Evolutionary conservation across 768 basidiomycete genomes (phyloP), one percentile per base, ranked within the genome.

Genomic region (Aureoboletus auriporus): DNA sequence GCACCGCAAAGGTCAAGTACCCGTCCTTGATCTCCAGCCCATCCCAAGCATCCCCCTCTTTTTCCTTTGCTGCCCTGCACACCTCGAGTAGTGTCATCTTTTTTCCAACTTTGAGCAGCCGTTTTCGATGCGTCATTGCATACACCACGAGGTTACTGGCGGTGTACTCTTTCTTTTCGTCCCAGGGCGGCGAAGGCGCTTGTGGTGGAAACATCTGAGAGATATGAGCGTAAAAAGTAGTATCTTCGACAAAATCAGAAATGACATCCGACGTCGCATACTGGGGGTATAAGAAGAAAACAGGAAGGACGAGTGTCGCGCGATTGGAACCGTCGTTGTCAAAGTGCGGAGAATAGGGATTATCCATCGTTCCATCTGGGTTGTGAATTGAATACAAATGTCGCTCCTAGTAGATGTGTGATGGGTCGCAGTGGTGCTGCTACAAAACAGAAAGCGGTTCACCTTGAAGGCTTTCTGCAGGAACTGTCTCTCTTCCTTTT

Each of bases 281-380:
- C 63, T 92, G 85, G 6, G 96, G 96, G 67, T 97, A 96, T 51
- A 97, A 76, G 69, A 98, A 87, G 73, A 96, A 90, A 36, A 87
- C 84, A 2, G 96, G 95, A 62, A 96, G 65, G 52, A 95, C 67
- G 11, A 95, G 75, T 0, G 82, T 83, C 52, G 66, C 63, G 55
- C 75, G 55, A 48, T 80, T 70, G 48, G 79, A 62, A 67, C 84
- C 86, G 52, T 85, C 81, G 3, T 76, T 63, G 60, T 87, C 84
- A 58, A 86, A 86, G 47, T 79, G 76, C 8, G 89, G 83, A 43
- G 69, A 67, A 60, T 79, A 83, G 7, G 80, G 80, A 58, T 77
- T 82, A 44, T 71, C 71, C 34, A 74, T 70, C 27, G 75, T 73
- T 23, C 60, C 67, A 27, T 78, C 75, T 16, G 76, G 75, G 47